Conservation (phyloP, 2,329 filamentous ascomycete species). For the Xylaria sp. region DNA sequence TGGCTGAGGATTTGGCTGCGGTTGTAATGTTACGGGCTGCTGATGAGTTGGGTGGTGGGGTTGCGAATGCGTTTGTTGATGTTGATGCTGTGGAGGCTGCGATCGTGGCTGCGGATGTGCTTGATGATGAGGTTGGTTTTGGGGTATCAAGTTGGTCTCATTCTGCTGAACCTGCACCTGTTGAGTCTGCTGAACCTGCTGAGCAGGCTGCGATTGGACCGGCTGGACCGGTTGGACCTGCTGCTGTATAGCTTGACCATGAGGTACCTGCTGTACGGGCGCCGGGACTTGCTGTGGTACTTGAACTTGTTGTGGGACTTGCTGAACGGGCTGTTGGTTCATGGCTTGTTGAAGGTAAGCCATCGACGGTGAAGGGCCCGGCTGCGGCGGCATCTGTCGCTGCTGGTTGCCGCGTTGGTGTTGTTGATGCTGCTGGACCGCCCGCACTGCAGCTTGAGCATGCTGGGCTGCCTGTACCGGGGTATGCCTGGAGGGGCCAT, state of each 20-base stretch:
- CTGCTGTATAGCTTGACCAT: conserved; percentile 48
- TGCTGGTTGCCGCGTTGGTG: conserved; percentile 50
- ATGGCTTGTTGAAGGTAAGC: conserved; percentile 51
- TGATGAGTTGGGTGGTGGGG: conserved; percentile 50
- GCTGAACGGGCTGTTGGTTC: conserved; percentile 48
- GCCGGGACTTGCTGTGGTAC: conserved; percentile 48
- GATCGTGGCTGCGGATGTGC: conserved; percentile 43
- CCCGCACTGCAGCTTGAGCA: conserved; percentile 50
- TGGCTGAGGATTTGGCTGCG: conserved; percentile 46
- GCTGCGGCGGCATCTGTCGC: conserved; percentile 51
- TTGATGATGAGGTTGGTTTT: conserved; percentile 49
- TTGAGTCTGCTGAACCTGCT: conserved; percentile 45
- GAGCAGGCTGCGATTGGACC: conserved; percentile 42
- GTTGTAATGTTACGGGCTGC: conserved; percentile 44
- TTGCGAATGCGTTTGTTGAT: conserved; percentile 40
- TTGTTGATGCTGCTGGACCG: conserved; percentile 48
- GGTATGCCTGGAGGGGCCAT: conserved; percentile 60
- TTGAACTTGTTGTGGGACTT: conserved; percentile 44
- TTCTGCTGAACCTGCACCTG: conserved; percentile 48
- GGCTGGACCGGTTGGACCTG: conserved; percentile 45
- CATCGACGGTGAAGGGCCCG: conserved; percentile 45
- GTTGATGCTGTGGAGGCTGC: conserved; percentile 38
- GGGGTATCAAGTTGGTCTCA: conserved; percentile 48
- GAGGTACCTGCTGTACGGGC: conserved; percentile 47
- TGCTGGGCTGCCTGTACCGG: conserved; percentile 59